phyloP scores from a whole-genome alignment of 495 filamentous ascomycete genomes.

The Glonium stellatum region DNA sequence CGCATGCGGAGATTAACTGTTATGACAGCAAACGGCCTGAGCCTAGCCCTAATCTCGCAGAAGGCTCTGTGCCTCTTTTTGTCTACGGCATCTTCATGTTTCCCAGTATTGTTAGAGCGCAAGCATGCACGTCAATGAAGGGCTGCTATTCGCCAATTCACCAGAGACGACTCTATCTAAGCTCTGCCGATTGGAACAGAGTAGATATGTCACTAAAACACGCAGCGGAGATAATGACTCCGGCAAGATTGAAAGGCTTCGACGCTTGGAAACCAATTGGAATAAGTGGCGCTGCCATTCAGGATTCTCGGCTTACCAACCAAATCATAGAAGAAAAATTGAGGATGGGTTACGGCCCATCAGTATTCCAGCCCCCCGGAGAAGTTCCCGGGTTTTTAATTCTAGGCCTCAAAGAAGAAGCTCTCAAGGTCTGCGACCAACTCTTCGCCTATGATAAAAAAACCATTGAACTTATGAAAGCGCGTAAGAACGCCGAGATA shows the following conservation, averaged over 20 bases:
- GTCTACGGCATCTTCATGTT: slow-evolving; percentile 11
- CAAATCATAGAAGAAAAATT: background rate
- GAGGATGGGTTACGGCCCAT: background rate
- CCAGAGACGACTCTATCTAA: slow-evolving; percentile 3
- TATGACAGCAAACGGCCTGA: no score
- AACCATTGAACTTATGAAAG: background rate
- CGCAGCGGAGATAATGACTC: slow-evolving; percentile 9
- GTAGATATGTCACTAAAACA: slow-evolving; percentile 5
- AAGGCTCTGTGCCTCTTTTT: slow-evolving; percentile 6
- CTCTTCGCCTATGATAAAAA: slow-evolving; percentile 4
- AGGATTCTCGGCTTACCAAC: background rate
- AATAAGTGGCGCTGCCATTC: slow-evolving; percentile 1
- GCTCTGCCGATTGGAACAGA: slow-evolving; percentile 4
- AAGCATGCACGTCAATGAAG: background rate
- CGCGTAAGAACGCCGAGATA: background rate
- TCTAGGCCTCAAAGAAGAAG: slow-evolving; percentile 6
- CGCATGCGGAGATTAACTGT: background rate
- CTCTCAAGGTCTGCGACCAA: slow-evolving; percentile 7
- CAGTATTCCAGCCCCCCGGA: background rate
- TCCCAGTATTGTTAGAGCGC: slow-evolving; percentile 4
- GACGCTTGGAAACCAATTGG: slow-evolving; percentile 4
- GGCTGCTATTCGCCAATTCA: slow-evolving; percentile 9
- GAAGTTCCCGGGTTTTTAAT: slow-evolving; percentile 7
- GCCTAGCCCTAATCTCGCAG: background rate
- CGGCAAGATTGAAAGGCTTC: slow-evolving; percentile 3